phyloP scores from a whole-genome alignment of 1,139 yeast species.

The Sugiyamaella castrensis region DNA sequence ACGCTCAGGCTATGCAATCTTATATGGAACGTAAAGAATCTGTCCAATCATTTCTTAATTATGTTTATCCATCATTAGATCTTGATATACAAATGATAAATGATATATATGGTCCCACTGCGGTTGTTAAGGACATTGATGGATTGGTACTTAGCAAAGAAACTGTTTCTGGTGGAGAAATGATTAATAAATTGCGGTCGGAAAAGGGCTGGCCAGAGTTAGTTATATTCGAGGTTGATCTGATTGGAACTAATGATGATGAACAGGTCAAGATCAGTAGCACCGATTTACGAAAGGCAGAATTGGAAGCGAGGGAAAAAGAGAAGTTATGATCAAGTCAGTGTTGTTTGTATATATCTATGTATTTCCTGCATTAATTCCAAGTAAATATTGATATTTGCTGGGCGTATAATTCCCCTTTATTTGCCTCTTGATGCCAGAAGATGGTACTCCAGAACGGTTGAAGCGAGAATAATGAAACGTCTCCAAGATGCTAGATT shows the following conservation, averaged over 20 bases:
- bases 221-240: constrained; percentile 59
- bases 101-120: constrained; percentile 96
- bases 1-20: constrained; percentile 59
- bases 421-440: no score
- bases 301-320: constrained; percentile 24
- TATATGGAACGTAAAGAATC: constrained; percentile 50
- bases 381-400: constrained; percentile 1
- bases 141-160: constrained; percentile 80
- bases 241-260: constrained; percentile 61
- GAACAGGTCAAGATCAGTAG: constrained; percentile 82
- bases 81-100: constrained; percentile 57
- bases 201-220: constrained; percentile 56
- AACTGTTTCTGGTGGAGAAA: constrained; percentile 69
- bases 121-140: constrained; percentile 67
- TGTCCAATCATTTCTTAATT: constrained; percentile 49
- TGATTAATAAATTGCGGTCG: constrained; percentile 61
- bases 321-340: constrained; percentile 2
- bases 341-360: neutral
- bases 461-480: no score
- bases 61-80: constrained; percentile 45
- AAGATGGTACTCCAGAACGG: no score
- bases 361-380: constrained; percentile 1
- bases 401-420: no score
- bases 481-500: no score
- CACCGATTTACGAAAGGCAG: constrained; percentile 50